Percentiles rank a stretch among this genome's conserved stretches.
Evolutionary conservation across 306 rosid genomes (phyloP).

Genomic region (Ammopiptanthus mongolicus): DNA sequence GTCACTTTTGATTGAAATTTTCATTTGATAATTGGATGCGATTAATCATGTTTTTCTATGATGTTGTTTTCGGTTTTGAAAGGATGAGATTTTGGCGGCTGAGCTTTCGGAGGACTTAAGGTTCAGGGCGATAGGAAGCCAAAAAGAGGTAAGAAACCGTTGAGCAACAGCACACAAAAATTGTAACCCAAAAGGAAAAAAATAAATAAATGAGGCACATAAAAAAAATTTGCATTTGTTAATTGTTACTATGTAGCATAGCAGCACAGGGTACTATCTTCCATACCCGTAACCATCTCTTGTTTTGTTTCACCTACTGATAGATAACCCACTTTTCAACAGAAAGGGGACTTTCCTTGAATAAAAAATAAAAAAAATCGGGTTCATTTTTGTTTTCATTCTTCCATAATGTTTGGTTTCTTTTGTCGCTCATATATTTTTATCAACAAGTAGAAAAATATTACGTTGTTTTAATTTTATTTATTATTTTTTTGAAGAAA

Average conservation of each 20-base stretch:
- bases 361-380: too few species aligned
- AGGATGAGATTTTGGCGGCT: constrained; percentile 71
- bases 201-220: not conserved
- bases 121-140: constrained; percentile 30
- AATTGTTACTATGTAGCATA: not conserved
- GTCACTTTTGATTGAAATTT: not conserved
- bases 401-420: too few species aligned
- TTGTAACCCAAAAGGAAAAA: not conserved
- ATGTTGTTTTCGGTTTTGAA: constrained; percentile 29
- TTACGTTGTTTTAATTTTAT: too few species aligned
- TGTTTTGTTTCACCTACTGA: too few species aligned
- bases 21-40: not conserved
- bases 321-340: too few species aligned
- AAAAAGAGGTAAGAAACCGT: constrained; percentile 32
- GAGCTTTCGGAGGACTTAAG: constrained; percentile 54
- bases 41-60: not conserved
- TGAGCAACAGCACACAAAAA: not conserved
- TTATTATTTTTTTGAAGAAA: too few species aligned
- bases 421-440: too few species aligned
- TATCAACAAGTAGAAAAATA: too few species aligned
- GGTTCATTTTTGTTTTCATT: too few species aligned
- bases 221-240: not conserved
- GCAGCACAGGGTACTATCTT: not conserved
- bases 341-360: too few species aligned
- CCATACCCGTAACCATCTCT: not conserved